These are phyloP conservation scores for Porcisia hertigi DNA, from an alignment of 208 protist species.

Conservation along the genomic window DNA sequence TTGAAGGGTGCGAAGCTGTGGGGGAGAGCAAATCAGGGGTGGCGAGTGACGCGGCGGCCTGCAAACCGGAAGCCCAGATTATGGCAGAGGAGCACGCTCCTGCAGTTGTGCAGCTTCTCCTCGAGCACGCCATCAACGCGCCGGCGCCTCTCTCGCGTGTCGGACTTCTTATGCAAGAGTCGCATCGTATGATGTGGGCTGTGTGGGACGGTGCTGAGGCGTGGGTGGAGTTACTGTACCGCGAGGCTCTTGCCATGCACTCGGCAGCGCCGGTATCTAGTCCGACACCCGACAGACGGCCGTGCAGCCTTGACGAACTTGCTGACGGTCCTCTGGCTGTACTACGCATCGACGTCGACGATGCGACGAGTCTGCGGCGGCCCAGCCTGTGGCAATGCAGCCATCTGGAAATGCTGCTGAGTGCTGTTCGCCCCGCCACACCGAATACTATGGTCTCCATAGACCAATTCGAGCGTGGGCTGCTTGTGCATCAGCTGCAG, in stretches of 20 bases:
- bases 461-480: conserved; percentile 46
- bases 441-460: conserved; percentile 13
- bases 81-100: conserved; percentile 5
- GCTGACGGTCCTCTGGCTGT: conserved; percentile 24
- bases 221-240: conserved; percentile 32
- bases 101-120: conserved; percentile 9
- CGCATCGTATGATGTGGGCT: conserved; percentile 13
- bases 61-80: not conserved
- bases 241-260: conserved; percentile 17
- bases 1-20: not conserved
- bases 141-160: conserved; percentile 10
- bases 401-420: conserved; percentile 49
- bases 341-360: not conserved
- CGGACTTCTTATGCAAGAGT: conserved; percentile 16
- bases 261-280: not conserved
- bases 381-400: conserved; percentile 28
- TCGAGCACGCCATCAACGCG: conserved; percentile 12
- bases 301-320: conserved; percentile 22
- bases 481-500: conserved; percentile 47
- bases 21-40: not conserved
- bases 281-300: conserved; percentile 1
- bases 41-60: not conserved
- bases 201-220: conserved; percentile 21
- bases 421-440: conserved; percentile 35
- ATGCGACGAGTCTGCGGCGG: not conserved